Evolutionary conservation across 208 protist species (phyloP).

Genomic region (Acanthamoeba royreba): DNA sequence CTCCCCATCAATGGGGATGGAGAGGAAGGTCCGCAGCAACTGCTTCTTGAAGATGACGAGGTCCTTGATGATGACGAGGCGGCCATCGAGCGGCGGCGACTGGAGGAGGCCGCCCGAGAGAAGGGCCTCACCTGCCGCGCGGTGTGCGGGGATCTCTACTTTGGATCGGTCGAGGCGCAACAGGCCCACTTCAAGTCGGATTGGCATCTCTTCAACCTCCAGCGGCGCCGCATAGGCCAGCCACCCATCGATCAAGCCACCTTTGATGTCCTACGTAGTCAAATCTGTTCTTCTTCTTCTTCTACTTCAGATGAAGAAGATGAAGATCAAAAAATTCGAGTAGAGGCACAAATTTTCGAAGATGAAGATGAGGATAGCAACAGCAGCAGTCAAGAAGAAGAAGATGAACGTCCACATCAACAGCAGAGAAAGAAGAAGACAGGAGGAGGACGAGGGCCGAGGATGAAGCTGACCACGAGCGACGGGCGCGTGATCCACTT

Average conservation of each 20-base stretch:
- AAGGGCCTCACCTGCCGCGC: constrained; percentile 7
- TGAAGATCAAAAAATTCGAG: background rate
- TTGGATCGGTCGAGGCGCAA: background rate
- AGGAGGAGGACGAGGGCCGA: background rate
- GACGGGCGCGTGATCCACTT: background rate
- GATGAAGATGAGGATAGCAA: background rate
- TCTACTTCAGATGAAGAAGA: background rate
- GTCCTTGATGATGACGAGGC: background rate
- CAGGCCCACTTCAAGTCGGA: constrained; percentile 14
- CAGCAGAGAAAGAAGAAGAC: background rate
- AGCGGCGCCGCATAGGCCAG: background rate
- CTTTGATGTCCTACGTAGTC: background rate
- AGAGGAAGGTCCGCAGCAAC: background rate
- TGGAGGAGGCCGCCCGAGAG: background rate
- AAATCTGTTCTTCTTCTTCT: background rate
- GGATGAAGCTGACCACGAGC: background rate
- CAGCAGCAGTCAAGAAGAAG: too few relatives aligned
- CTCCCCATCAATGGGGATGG: background rate
- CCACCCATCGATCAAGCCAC: background rate
- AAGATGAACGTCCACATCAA: background rate
- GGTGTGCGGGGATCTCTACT: background rate
- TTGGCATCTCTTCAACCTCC: constrained; percentile 24
- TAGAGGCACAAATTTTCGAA: background rate
- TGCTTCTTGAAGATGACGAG: background rate
- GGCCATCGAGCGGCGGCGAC: background rate